A percentile compares a stretch with the other conserved stretches of the same genome.
These are phyloP conservation scores for Irpex lacteus DNA, from an alignment of 1,284 basidiomycete species.

Conservation along the genomic window DNA sequence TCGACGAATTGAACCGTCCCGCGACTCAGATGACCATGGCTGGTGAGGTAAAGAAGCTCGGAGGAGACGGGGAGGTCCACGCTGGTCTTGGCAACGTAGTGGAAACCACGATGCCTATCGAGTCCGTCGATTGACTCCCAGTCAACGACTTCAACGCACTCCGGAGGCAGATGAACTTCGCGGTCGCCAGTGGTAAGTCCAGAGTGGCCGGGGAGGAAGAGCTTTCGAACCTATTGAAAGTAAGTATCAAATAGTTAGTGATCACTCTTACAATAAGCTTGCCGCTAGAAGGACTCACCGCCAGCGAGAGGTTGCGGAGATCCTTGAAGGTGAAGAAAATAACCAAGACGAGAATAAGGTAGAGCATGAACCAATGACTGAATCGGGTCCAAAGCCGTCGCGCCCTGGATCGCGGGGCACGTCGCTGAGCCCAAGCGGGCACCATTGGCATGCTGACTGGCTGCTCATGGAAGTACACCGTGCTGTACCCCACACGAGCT, in stretches of 20 bases:
- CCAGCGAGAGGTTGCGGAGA: not conserved
- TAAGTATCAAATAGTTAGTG: not conserved
- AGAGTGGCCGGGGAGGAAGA: not conserved
- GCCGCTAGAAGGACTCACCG: not conserved
- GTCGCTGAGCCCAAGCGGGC: not conserved
- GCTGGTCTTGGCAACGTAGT: constrained; percentile 15
- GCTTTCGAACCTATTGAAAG: not conserved
- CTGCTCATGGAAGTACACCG: not conserved
- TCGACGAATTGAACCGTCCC: constrained; percentile 19
- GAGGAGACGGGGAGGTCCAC: constrained; percentile 23
- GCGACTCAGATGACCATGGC: constrained; percentile 20
- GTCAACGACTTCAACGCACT: not conserved
- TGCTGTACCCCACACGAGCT: not conserved
- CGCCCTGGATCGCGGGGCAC: not conserved
- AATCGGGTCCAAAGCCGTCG: not conserved
- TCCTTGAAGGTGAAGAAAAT: not conserved
- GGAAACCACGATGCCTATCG: not conserved
- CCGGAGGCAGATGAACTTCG: not conserved
- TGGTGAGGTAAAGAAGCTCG: constrained; percentile 25
- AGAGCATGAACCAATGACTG: not conserved
- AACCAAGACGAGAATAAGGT: not conserved
- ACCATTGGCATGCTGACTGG: not conserved
- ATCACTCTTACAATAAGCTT: not conserved
- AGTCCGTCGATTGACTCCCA: not conserved
- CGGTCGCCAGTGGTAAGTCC: not conserved